Percentiles rank a stretch among this genome's conserved stretches.
Evolutionary conservation across 139 green algal species (phyloP).

Genomic region (Chlorella sp.): DNA sequence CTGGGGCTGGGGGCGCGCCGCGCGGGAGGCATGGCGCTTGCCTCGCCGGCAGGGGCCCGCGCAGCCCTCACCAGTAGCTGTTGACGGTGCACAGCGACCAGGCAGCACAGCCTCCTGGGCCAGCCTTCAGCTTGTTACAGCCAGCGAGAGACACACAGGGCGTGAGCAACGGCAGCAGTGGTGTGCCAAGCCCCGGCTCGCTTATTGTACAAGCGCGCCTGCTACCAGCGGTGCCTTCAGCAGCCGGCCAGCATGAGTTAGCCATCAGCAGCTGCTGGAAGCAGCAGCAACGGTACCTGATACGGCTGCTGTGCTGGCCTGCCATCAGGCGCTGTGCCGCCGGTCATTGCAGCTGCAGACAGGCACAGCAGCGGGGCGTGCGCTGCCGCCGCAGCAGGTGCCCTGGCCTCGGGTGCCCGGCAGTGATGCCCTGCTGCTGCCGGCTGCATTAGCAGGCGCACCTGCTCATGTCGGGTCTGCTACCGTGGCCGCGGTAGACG

Average conservation of each 20-base stretch:
- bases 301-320: neutral
- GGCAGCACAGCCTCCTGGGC: neutral
- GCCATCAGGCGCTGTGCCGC: neutral
- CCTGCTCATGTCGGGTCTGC: neutral
- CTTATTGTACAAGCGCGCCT: neutral
- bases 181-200: too few relatives aligned
- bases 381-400: neutral
- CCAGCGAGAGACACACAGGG: too few relatives aligned
- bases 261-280: neutral
- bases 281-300: neutral
- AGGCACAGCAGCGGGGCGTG: neutral
- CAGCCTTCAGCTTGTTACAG: conserved; percentile 2
- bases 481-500: neutral
- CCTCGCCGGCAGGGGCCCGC: too few relatives aligned
- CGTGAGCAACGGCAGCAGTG: too few relatives aligned
- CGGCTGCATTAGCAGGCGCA: neutral
- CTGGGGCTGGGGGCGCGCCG: too few relatives aligned
- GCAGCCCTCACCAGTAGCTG: too few relatives aligned
- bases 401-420: neutral
- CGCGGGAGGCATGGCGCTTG: too few relatives aligned
- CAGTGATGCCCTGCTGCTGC: neutral
- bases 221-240: neutral
- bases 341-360: neutral
- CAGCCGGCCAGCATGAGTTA: neutral
- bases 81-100: neutral